Evolutionary conservation across 176 grass and related monocot genomes (phyloP).

Genomic region (Avena sativa): DNA sequence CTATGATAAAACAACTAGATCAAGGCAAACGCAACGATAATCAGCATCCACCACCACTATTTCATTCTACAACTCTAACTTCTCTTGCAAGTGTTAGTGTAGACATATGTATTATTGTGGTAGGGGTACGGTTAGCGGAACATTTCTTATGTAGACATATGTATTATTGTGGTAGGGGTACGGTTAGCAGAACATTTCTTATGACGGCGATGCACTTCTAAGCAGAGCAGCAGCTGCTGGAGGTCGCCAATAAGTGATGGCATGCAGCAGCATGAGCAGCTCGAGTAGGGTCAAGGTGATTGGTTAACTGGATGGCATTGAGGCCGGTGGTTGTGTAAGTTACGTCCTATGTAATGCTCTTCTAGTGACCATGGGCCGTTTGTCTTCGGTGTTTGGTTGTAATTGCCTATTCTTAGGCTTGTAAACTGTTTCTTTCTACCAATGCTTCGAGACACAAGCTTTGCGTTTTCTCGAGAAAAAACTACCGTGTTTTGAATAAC

Average conservation of each 20-base stretch:
- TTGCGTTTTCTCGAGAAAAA: background rate
- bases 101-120: background rate
- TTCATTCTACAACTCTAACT: background rate
- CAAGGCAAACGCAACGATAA: background rate
- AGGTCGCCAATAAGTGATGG: background rate
- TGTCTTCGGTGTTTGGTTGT: too few species aligned
- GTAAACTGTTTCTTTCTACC: too few species aligned
- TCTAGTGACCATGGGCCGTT: too few species aligned
- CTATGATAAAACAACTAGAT: conserved; percentile 5
- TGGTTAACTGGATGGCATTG: background rate
- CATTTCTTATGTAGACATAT: background rate
- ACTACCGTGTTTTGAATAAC: background rate
- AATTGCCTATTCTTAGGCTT: too few species aligned
- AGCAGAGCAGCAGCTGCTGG: background rate
- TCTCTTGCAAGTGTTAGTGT: background rate
- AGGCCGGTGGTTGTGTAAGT: background rate
- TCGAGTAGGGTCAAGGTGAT: background rate
- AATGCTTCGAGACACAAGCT: too few species aligned
- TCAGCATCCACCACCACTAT: background rate
- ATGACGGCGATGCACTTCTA: background rate
- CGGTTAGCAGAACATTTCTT: background rate
- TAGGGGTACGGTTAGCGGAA: background rate
- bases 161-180: background rate
- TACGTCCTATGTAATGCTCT: too few species aligned
- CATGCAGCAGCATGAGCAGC: background rate